Conservation (phyloP, 192 early-diverging fungal species). For the Linnemannia elongata region DNA sequence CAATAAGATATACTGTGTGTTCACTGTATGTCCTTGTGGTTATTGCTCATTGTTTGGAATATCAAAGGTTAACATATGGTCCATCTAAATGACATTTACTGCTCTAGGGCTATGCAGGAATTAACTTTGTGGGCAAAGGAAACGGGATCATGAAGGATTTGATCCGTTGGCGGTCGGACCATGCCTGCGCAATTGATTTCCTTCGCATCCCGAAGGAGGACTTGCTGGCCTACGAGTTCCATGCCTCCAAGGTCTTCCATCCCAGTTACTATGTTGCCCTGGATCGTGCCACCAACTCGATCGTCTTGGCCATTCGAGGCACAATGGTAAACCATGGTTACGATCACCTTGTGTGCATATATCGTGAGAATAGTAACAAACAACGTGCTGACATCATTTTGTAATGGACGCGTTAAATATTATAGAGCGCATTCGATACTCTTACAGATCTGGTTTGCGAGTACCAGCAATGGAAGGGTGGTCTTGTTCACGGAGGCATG, state of each 20-base stretch:
- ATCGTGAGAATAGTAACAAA: not conserved
- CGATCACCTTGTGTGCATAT: too few species aligned
- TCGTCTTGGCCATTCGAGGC: slow-evolving; percentile 77
- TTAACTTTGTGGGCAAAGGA: slow-evolving; percentile 81
- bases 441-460: slow-evolving; percentile 83
- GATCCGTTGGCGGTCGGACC: slow-evolving; percentile 74
- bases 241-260: slow-evolving; percentile 72
- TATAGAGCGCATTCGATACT: slow-evolving; percentile 77
- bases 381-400: not conserved
- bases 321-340: slow-evolving; percentile 65
- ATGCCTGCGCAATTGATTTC: slow-evolving; percentile 73
- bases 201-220: slow-evolving; percentile 73
- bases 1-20: not conserved
- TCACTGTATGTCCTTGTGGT: not conserved
- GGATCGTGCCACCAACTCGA: slow-evolving; percentile 71
- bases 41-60: not conserved
- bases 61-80: not conserved
- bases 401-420: not conserved
- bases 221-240: slow-evolving; percentile 76
- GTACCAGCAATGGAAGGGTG: slow-evolving; percentile 84
- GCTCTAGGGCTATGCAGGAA: slow-evolving; percentile 72
- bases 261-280: slow-evolving; percentile 80
- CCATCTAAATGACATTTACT: not conserved
- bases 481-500: slow-evolving; percentile 82
- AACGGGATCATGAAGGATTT: slow-evolving; percentile 75